Base-by-base conservation (phyloP, 164 flowering plant genomes). In the Tetracentron sinense region DNA sequence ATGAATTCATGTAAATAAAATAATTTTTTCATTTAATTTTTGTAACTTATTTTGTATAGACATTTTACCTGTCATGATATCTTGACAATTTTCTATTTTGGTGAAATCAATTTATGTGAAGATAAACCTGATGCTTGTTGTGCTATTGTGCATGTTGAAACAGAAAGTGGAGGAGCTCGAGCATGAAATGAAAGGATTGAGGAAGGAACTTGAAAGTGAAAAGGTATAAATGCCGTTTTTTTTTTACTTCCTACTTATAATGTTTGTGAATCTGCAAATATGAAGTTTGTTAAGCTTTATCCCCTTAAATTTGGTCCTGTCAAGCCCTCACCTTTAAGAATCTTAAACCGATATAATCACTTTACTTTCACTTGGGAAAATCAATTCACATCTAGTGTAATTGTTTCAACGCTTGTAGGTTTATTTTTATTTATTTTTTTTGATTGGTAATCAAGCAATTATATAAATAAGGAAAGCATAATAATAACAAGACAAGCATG, bases 161-260 rank as follows among this genome's bases (percentile, higher is more conserved):
- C 85, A 95, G 99, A 83, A 72, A 76, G 70, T 80, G 14, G 96
- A 88, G 68, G 83, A 81, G 67, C 83, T 95, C 69, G 92, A 90
- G 67, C 69, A 60, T 38, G 96, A 84, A 70, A 55, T 74, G n/a
- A 80, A 62, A 69, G 79, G 71, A 66, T 49, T 83, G 81, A 72
- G 74, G 68, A 77, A 83, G 65, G 88, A 92, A 72, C 92, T 92
- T 58, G 97, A 89, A 72, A 72, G 64, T 64, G 97, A 92, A 73
- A 95, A 92, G 99, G 99, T 95, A 86, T 75, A 71, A 38, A 51
- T 56, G 42, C 33, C 33, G 35, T 29, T 63, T 60, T 63, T 61
- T 21, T 20, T 56, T 44, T 48, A 22, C 56, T 14, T 26, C 35
- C 21, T 56, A 0, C 14, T 46, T 58, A 15, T 31, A 50, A 12